Conservation (phyloP, 306 rosid genomes). For the Glycine soja region DNA sequence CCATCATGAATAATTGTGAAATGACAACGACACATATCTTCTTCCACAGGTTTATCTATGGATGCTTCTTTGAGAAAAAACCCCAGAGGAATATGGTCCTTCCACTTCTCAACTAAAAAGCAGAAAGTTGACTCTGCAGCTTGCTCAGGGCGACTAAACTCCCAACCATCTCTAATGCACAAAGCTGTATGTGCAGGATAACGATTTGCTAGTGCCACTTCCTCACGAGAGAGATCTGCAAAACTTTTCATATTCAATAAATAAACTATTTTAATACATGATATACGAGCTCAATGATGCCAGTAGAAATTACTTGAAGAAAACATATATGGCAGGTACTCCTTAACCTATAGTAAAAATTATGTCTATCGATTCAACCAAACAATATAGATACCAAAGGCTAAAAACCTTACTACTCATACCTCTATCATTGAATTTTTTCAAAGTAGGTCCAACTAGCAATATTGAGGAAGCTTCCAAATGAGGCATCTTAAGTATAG, state of each 20-base stretch:
- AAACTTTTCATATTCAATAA: constrained; percentile 47
- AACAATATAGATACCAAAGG: constrained; percentile 37
- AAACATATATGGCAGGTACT: constrained; percentile 8
- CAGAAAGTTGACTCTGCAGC: constrained; percentile 82
- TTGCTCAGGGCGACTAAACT: constrained; percentile 79
- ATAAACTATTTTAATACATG: constrained; percentile 21
- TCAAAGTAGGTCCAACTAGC: constrained; percentile 93
- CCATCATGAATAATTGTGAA: constrained; percentile 73
- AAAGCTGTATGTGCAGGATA: constrained; percentile 89
- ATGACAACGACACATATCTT: constrained; percentile 87
- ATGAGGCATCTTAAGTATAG: constrained; percentile 91
- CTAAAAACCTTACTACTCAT: constrained; percentile 34
- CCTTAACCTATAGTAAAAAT: not conserved
- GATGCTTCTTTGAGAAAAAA: constrained; percentile 76
- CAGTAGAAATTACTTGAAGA: constrained; percentile 28
- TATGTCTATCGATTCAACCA: constrained; percentile 12
- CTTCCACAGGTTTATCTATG: constrained; percentile 86
- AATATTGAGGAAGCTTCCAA: constrained; percentile 94
- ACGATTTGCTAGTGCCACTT: constrained; percentile 72
- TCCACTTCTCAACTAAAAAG: constrained; percentile 91
- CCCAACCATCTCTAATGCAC: constrained; percentile 97
- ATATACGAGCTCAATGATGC: constrained; percentile 32
- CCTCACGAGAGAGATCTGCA: constrained; percentile 87
- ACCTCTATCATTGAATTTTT: constrained; percentile 98
- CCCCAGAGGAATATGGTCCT: constrained; percentile 77